Percentiles rank a stretch among this genome's conserved stretches.
Evolutionary conservation across 352 stramenopile genomes (phyloP).

Genomic region (Phytophthora pluvialis): DNA sequence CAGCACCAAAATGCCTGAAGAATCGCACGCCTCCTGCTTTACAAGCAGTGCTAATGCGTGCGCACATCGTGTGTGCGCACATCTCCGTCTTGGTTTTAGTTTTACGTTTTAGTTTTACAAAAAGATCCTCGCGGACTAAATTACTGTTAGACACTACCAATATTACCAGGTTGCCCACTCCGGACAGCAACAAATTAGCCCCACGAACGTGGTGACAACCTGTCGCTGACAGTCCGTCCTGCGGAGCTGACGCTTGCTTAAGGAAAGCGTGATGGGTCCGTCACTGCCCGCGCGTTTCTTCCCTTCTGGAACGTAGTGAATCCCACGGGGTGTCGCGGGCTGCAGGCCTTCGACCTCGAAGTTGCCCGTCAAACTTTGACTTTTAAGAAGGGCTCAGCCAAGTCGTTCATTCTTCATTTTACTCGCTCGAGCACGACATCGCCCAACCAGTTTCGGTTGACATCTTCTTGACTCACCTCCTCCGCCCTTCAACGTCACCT

Average conservation of each 20-base stretch:
- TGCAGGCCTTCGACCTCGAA: slow-evolving; percentile 2
- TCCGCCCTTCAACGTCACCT: slow-evolving; percentile 5
- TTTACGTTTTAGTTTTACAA: no score
- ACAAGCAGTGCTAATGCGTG: no score
- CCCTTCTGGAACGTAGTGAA: slow-evolving; percentile 21
- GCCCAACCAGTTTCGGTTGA: slow-evolving; percentile 12
- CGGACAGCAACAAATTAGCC: not conserved
- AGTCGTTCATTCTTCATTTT: slow-evolving; percentile 26
- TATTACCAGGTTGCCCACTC: no score
- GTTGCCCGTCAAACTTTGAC: no score
- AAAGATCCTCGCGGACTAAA: slow-evolving; percentile 3
- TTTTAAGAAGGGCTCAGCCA: not conserved
- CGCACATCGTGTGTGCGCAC: no score
- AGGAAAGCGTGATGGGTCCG: not conserved
- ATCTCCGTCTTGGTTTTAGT: no score
- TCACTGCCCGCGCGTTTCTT: slow-evolving; percentile 14
- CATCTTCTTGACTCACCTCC: slow-evolving; percentile 9
- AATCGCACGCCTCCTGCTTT: no score
- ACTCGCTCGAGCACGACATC: slow-evolving; percentile 17
- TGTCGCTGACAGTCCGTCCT: no score
- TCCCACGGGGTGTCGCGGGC: slow-evolving; percentile 16
- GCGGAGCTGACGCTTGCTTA: slow-evolving; percentile 3
- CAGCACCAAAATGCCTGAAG: not conserved
- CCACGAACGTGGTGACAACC: no score
- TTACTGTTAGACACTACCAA: no score